phyloP scores from a whole-genome alignment of 371 early-diverging fungal genomes.

The Nematocida sp. region DNA sequence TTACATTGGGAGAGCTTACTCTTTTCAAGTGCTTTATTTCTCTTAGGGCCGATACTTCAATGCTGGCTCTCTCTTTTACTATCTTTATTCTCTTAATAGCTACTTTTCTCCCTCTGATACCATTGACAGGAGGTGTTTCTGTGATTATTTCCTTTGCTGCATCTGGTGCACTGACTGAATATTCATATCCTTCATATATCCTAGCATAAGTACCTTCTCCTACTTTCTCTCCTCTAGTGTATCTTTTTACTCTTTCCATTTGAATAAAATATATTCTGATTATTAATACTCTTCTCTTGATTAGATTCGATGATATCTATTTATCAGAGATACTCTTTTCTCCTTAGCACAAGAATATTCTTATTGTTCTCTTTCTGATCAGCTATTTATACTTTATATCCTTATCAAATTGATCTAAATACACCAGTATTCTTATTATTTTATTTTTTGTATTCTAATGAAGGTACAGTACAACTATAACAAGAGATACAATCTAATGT shows the following conservation, averaged over 20 bases:
- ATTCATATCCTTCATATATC: slow-evolving; percentile 69
- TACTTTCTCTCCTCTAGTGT: slow-evolving; percentile 63
- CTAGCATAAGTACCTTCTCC: slow-evolving; percentile 73
- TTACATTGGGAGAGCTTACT: slow-evolving; percentile 51
- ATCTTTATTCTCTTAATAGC: slow-evolving; percentile 65
- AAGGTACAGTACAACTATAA: slow-evolving; percentile 27
- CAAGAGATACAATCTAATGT: slow-evolving; percentile 8
- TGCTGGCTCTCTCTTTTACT: slow-evolving; percentile 61
- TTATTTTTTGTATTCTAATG: slow-evolving; percentile 37
- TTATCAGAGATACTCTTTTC: neutral
- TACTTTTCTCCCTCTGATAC: slow-evolving; percentile 41
- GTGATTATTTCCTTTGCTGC: slow-evolving; percentile 36
- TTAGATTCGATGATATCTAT: neutral
- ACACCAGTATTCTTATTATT: neutral
- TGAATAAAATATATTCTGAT: too few species aligned
- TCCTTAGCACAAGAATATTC: neutral
- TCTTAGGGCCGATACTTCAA: slow-evolving; percentile 86
- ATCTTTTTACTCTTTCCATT: slow-evolving; percentile 53
- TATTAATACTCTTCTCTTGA: neutral
- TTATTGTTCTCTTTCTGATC: too few species aligned
- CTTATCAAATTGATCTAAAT: too few species aligned
- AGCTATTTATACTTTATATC: too few species aligned
- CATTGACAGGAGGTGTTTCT: slow-evolving; percentile 39
- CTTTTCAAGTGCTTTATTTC: slow-evolving; percentile 91
- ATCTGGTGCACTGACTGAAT: slow-evolving; percentile 12